Percentiles rank a stretch among this genome's conserved stretches.
phyloP scores from a whole-genome alignment of 1,139 yeast species.

The Candida frijolesensis region DNA sequence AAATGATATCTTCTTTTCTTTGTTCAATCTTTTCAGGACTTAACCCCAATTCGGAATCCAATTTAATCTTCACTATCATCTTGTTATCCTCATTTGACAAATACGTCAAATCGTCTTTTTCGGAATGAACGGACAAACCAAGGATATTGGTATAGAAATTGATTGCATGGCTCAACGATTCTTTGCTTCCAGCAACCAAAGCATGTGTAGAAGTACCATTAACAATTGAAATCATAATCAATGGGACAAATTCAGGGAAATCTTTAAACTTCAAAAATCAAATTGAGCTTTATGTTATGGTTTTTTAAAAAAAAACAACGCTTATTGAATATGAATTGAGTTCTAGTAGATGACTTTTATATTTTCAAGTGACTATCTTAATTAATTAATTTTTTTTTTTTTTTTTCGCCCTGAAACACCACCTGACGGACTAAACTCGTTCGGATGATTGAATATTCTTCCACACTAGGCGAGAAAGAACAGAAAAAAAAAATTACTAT shows the following conservation, averaged over 20 bases:
- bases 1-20: constrained; percentile 25
- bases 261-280: too few relatives aligned
- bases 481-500: neutral
- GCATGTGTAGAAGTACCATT: constrained; percentile 54
- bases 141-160: constrained; percentile 49
- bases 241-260: neutral
- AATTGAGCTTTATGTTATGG: too few relatives aligned
- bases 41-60: constrained; percentile 27
- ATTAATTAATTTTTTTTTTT: neutral
- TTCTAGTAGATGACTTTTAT: neutral
- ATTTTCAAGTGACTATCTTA: neutral
- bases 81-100: constrained; percentile 36
- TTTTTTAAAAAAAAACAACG: too few relatives aligned
- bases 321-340: neutral
- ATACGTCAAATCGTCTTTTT: constrained; percentile 24
- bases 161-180: constrained; percentile 38
- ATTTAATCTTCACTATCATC: constrained; percentile 30
- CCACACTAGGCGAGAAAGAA: too few relatives aligned
- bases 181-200: constrained; percentile 42
- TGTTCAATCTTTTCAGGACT: constrained; percentile 28
- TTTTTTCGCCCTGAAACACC: too few relatives aligned
- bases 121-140: constrained; percentile 40
- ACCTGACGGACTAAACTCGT: too few relatives aligned
- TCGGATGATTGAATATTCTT: neutral
- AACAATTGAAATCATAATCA: constrained; percentile 33